phyloP scores from a whole-genome alignment of 306 rosid genomes.

The Sindora glabra region DNA sequence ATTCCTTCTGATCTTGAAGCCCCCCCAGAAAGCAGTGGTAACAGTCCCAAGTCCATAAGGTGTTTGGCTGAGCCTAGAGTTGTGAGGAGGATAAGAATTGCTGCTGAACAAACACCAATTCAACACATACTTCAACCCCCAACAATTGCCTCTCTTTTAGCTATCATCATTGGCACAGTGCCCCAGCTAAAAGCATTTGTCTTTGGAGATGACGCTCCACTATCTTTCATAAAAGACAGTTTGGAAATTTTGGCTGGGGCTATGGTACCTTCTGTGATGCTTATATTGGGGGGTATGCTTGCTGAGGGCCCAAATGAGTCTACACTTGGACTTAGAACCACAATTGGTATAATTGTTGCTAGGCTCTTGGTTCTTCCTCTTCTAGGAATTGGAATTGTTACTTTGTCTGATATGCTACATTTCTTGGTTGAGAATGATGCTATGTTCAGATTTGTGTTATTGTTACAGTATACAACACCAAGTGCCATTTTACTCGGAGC shows the following conservation, averaged over 20 bases:
- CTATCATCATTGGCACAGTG: slow-evolving; percentile 63
- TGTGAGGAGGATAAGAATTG: slow-evolving; percentile 66
- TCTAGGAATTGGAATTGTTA: slow-evolving; percentile 64
- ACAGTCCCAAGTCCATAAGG: slow-evolving; percentile 60
- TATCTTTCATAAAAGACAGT: slow-evolving; percentile 62
- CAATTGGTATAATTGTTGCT: slow-evolving; percentile 58
- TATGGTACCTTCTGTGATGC: slow-evolving; percentile 87
- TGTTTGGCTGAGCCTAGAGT: slow-evolving; percentile 85
- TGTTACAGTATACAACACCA: slow-evolving; percentile 81
- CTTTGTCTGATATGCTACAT: slow-evolving; percentile 48
- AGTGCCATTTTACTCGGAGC: slow-evolving; percentile 87
- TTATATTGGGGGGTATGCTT: slow-evolving; percentile 81
- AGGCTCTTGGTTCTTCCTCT: slow-evolving; percentile 81
- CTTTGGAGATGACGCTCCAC: slow-evolving; percentile 63
- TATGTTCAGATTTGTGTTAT: slow-evolving; percentile 68
- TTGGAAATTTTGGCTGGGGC: slow-evolving; percentile 69
- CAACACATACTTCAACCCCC: slow-evolving; percentile 86
- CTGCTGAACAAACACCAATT: slow-evolving; percentile 78
- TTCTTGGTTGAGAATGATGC: slow-evolving; percentile 44
- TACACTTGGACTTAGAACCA: slow-evolving; percentile 62
- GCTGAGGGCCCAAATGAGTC: slow-evolving; percentile 89
- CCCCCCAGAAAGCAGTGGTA: slow-evolving; percentile 22
- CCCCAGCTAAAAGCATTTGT: slow-evolving; percentile 63
- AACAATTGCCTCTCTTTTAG: slow-evolving; percentile 72
- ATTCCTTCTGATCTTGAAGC: slow-evolving; percentile 45